Evolutionary conservation across 2,329 filamentous ascomycete genomes (phyloP).

Genomic region (Ceratocystis harringtonii): DNA sequence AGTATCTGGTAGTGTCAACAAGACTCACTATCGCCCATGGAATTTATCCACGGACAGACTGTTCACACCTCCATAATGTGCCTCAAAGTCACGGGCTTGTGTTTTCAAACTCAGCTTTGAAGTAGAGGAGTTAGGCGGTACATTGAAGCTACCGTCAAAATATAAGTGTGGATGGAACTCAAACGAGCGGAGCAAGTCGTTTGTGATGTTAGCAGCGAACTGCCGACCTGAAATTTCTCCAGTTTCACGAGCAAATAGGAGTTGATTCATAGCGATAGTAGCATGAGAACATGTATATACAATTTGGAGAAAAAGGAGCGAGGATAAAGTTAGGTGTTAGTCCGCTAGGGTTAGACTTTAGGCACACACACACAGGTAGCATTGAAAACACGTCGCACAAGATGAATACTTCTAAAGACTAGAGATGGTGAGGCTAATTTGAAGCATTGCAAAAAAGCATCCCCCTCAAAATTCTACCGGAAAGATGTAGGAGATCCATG

Average conservation of each 20-base stretch:
- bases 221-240: conserved; percentile 49
- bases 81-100: conserved; percentile 23
- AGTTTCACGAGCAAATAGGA: conserved; percentile 60
- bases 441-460: too few species aligned
- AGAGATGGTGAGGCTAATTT: too few species aligned
- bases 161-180: conserved; percentile 50
- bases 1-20: neutral
- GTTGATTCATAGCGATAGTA: conserved; percentile 45
- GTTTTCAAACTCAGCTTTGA: neutral
- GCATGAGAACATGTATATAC: neutral
- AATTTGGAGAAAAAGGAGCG: neutral
- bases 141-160: conserved; percentile 42
- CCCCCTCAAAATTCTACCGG: too few species aligned
- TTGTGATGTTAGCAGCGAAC: conserved; percentile 50
- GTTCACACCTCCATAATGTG: conserved; percentile 67
- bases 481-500: too few species aligned
- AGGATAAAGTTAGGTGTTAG: neutral
- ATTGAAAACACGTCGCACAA: too few species aligned
- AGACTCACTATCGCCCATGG: conserved; percentile 54
- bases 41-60: conserved; percentile 68
- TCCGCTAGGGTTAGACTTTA: neutral
- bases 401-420: too few species aligned
- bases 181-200: conserved; percentile 53
- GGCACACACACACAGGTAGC: too few species aligned
- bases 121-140: neutral